A percentile compares a stretch with the other conserved stretches of the same genome.
These are phyloP conservation scores for Populus hybrid DNA, from an alignment of 441 rosid genomes.

Conservation along the genomic window DNA sequence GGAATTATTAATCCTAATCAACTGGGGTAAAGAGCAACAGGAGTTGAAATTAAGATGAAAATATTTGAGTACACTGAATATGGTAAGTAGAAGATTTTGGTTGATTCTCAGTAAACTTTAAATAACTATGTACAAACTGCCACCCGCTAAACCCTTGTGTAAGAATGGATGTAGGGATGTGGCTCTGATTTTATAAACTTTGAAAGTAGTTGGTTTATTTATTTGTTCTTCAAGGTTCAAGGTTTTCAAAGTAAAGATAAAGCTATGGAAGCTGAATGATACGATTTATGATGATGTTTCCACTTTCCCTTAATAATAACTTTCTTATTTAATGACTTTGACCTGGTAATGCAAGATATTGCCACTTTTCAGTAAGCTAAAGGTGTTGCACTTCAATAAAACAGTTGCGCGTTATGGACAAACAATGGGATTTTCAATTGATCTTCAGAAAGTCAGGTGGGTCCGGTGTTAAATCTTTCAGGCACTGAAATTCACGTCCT, in stretches of 20 bases:
- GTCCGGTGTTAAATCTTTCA: conserved; percentile 84
- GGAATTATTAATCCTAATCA: neutral
- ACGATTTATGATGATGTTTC: neutral
- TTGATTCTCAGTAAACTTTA: neutral
- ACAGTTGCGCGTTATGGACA: conserved; percentile 86
- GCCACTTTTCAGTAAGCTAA: conserved; percentile 68
- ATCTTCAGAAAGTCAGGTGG: conserved; percentile 91
- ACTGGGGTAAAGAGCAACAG: neutral
- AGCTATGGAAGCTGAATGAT: neutral
- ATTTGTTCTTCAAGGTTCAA: neutral
- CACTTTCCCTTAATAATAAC: conserved; percentile 8
- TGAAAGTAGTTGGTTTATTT: neutral
- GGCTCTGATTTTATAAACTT: neutral
- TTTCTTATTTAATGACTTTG: conserved; percentile 12
- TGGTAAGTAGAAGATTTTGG: neutral
- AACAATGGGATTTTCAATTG: conserved; percentile 72
- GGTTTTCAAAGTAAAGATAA: neutral
- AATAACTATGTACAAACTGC: neutral
- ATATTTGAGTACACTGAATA: neutral
- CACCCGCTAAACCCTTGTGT: neutral
- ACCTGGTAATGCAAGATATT: conserved; percentile 59
- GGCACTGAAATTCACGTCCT: conserved; percentile 88
- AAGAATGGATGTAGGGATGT: neutral
- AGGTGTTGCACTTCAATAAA: conserved; percentile 84
- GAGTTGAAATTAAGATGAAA: neutral